These are phyloP conservation scores for Aspergillus bridgeri DNA, from an alignment of 495 filamentous ascomycete genomes.

Conservation along the genomic window DNA sequence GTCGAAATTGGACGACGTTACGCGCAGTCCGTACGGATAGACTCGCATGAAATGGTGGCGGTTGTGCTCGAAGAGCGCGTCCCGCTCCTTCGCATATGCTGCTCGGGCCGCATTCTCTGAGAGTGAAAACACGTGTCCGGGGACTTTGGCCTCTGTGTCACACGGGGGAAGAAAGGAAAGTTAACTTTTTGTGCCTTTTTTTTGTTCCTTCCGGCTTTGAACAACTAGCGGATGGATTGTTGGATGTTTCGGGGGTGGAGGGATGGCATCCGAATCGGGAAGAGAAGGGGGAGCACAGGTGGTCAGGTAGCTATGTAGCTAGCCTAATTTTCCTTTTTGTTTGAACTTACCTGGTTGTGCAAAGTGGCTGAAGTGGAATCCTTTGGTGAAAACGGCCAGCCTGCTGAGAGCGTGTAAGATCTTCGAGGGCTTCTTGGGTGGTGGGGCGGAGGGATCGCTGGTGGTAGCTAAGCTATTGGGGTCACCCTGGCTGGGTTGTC, in stretches of 20 bases:
- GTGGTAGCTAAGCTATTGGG: conserved; percentile 9
- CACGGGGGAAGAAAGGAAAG: neutral
- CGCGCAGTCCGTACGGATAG: conserved; percentile 78
- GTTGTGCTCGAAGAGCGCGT: conserved; percentile 76
- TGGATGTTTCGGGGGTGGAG: neutral
- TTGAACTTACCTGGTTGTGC: conserved; percentile 46
- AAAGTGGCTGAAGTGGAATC: conserved; percentile 73
- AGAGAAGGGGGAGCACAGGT: neutral
- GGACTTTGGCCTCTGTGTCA: conserved; percentile 59
- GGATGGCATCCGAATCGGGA: neutral
- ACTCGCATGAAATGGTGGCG: conserved; percentile 80
- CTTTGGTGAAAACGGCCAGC: conserved; percentile 78
- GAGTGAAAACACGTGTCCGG: conserved; percentile 83
- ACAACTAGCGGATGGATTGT: neutral
- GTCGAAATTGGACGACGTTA: conserved; percentile 82
- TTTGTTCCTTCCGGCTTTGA: neutral
- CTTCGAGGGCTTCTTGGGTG: conserved; percentile 57
- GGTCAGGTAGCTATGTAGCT: neutral
- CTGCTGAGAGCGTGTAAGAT: conserved; percentile 69
- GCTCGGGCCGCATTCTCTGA: conserved; percentile 75
- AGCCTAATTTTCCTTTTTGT: neutral
- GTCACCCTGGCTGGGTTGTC: conserved; percentile 2
- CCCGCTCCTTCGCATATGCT: conserved; percentile 57
- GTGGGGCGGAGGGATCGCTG: conserved; percentile 10
- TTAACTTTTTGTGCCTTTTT: neutral